These are phyloP conservation scores for Gentiana macrophylla DNA, from an alignment of 257 asterid genomes.

Conservation along the genomic window DNA sequence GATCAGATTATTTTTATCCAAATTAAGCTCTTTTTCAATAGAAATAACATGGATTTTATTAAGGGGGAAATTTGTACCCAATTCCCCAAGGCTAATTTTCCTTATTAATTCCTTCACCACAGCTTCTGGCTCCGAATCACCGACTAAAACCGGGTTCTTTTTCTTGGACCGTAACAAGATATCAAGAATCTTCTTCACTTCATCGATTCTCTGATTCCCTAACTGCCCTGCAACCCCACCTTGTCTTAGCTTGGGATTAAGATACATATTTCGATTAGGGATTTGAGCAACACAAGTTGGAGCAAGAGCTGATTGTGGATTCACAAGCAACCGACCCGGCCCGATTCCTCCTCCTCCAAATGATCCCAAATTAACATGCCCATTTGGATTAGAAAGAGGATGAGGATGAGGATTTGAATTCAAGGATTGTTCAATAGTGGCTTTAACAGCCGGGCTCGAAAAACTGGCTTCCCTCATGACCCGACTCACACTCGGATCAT, in stretches of 20 bases:
- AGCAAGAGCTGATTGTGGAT: conserved; percentile 16
- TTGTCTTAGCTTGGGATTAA: conserved; percentile 53
- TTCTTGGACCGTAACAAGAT: conserved; percentile 56
- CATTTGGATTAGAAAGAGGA: not conserved
- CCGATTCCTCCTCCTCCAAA: conserved; percentile 44
- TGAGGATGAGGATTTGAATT: conserved; percentile 17
- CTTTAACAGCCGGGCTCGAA: conserved; percentile 79
- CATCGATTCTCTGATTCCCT: conserved; percentile 41
- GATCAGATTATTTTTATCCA: conserved; percentile 30
- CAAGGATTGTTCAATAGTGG: conserved; percentile 63
- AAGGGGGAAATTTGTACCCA: conserved; percentile 27
- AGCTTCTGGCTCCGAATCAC: conserved; percentile 64
- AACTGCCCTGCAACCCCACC: conserved; percentile 14
- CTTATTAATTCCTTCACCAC: conserved; percentile 55
- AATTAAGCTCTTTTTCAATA: conserved; percentile 37
- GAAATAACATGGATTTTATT: conserved; percentile 42
- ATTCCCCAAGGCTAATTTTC: conserved; percentile 42
- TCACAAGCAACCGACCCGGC: conserved; percentile 25
- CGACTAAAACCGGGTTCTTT: conserved; percentile 75
- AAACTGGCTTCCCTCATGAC: conserved; percentile 90
- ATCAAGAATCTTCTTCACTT: conserved; percentile 54
- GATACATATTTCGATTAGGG: conserved; percentile 34
- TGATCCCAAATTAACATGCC: conserved; percentile 23
- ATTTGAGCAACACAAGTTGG: conserved; percentile 11
- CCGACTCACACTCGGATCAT: conserved; percentile 83